phyloP scores from a whole-genome alignment of 768 basidiomycete species.

The Paxillus ammoniavirescens region DNA sequence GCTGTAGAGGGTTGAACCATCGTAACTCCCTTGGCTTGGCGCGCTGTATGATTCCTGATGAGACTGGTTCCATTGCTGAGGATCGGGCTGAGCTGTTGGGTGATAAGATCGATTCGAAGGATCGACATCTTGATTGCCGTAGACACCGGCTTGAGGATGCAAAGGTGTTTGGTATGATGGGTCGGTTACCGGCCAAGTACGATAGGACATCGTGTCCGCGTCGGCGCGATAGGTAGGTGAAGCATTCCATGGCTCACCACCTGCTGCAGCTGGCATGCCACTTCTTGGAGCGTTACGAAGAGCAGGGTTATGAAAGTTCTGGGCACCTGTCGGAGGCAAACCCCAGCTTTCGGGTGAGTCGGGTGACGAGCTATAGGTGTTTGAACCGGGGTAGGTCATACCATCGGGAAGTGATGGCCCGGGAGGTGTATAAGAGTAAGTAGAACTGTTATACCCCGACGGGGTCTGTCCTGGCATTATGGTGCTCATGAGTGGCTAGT shows the following conservation, averaged over 20 bases:
- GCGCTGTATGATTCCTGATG: slow-evolving; percentile 25
- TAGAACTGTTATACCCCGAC: slow-evolving; percentile 40
- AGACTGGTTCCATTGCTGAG: slow-evolving; percentile 29
- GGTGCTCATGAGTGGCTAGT: slow-evolving; percentile 34
- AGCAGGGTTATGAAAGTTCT: slow-evolving; percentile 45
- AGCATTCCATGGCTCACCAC: slow-evolving; percentile 22
- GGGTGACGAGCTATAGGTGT: slow-evolving; percentile 42
- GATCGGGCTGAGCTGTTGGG: slow-evolving; percentile 37
- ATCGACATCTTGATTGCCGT: slow-evolving; percentile 35
- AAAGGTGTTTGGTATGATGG: slow-evolving; percentile 35
- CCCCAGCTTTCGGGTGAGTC: slow-evolving; percentile 55
- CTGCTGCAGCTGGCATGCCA: slow-evolving; percentile 15
- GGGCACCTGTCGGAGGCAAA: slow-evolving; percentile 38
- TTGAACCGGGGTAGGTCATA: slow-evolving; percentile 39
- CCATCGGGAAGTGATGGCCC: slow-evolving; percentile 39
- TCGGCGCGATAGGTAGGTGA: slow-evolving; percentile 29
- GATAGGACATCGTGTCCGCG: slow-evolving; percentile 40
- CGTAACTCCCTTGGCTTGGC: slow-evolving; percentile 28
- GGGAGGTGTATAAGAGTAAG: slow-evolving; percentile 45
- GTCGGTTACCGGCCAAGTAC: slow-evolving; percentile 47
- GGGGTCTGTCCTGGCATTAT: slow-evolving; percentile 36
- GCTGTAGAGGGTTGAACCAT: slow-evolving; percentile 21
- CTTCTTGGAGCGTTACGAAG: slow-evolving; percentile 38
- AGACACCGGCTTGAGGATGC: slow-evolving; percentile 23
- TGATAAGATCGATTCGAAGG: slow-evolving; percentile 35